Base-by-base conservation (phyloP, 495 filamentous ascomycete genomes). In the Cryomyces minteri region DNA sequence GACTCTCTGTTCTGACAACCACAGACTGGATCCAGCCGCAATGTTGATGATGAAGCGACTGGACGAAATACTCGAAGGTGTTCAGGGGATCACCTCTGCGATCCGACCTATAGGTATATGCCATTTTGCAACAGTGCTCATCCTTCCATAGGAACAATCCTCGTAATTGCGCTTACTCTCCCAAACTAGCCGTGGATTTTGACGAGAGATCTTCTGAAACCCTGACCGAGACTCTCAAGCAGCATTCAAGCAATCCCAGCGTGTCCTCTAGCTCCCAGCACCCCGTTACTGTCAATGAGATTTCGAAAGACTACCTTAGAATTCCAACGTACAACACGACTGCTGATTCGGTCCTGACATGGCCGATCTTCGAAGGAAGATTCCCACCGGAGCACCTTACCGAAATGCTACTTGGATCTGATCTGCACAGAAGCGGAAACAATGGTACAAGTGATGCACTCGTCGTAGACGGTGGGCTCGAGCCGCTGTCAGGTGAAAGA, bases 11-110 rank as follows among this genome's bases (percentile, higher is more conserved):
- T 6, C 11, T 39, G 9, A 37, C 12, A 25, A 12, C 3, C 8
- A 37, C 34, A 51, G 44, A n/a, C 39, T 48, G 6, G 40, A 48
- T 6, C 46, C 49, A n/a, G 49, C 49, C 2, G 42, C 48, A 0
- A 18, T 30, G 4, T 31, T 50, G 31, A n/a, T 50, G 14, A 41
- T 18, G n/a, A 31, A 31, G n/a, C 46, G 43, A 39, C 43, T 50
- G 33, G 31, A 32, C n/a, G 6, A 37, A 18, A 34, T 50, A 10
- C 43, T 46, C 14, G 34, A 42, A 7, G 32, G 39, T 11, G 18
- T 50, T 29, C 36, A 41, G 8, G 40, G 29, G 11, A 32, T 47
- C 5, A 25, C 40, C 6, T 28, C 31, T 9, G 34, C 34, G 34
- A 37, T 37, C 8, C 34, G 34, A 9, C 9, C 34, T 37, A 6